Conservation (phyloP, 768 basidiomycete genomes). For the Amanita muscaria region DNA sequence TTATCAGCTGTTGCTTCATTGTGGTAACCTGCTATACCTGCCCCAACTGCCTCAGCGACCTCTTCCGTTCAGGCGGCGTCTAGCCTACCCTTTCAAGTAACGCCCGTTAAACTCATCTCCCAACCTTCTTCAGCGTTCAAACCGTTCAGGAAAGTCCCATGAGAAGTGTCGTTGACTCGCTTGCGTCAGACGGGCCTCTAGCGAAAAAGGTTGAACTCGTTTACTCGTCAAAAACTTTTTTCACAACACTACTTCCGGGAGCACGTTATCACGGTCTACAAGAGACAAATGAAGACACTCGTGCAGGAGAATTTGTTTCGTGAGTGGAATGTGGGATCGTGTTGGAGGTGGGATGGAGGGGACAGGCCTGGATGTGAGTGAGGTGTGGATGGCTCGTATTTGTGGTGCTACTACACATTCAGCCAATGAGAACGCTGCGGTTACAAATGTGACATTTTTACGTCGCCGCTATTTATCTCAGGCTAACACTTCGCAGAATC, state of each 20-base stretch:
- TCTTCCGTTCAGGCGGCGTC: not conserved
- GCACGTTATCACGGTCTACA: constrained; percentile 35
- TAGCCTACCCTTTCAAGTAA: constrained; percentile 19
- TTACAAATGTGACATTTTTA: too few relatives aligned
- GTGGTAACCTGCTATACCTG: constrained; percentile 33
- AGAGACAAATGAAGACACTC: constrained; percentile 41
- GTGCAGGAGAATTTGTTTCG: constrained; percentile 52
- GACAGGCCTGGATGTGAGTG: constrained; percentile 35
- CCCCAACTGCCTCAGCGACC: constrained; percentile 8
- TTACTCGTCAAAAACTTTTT: constrained; percentile 53
- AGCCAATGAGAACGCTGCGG: too few relatives aligned
- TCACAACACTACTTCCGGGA: constrained; percentile 50
- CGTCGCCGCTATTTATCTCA: too few relatives aligned
- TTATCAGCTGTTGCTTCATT: constrained; percentile 54
- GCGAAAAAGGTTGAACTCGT: constrained; percentile 41
- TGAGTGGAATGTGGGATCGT: constrained; percentile 56
- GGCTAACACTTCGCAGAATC: too few relatives aligned
- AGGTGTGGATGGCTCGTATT: not conserved
- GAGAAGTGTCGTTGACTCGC: constrained; percentile 40
- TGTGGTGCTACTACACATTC: too few relatives aligned
- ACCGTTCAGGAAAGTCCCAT: constrained; percentile 30
- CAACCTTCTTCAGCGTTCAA: constrained; percentile 2
- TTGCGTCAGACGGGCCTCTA: constrained; percentile 53
- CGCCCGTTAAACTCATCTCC: constrained; percentile 27
- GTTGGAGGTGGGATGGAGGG: constrained; percentile 49